Evolutionary conservation across 208 protist species (phyloP).

Genomic region (Acanthamoeba lenticulata): DNA sequence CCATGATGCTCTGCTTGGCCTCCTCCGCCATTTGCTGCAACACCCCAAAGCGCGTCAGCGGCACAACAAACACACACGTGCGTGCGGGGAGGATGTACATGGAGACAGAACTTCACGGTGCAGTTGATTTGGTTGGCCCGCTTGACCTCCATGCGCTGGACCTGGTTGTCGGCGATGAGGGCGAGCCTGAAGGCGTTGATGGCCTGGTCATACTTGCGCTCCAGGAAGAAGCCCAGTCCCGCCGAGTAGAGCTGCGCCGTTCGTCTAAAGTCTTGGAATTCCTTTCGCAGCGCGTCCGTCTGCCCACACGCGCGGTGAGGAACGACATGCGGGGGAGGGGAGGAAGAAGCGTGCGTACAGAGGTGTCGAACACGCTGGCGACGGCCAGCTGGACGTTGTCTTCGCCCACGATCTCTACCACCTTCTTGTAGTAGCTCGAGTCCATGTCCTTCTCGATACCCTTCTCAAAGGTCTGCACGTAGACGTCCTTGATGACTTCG

Average conservation of each 20-base stretch:
- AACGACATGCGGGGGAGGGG: background rate
- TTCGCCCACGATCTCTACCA: conserved; percentile 14
- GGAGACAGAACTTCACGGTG: conserved; percentile 21
- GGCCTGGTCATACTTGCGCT: background rate
- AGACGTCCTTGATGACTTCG: conserved; percentile 56
- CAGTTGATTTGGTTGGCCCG: background rate
- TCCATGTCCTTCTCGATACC: conserved; percentile 43
- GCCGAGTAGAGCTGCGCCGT: conserved; percentile 36
- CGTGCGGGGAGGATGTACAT: background rate
- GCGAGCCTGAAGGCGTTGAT: conserved; percentile 28
- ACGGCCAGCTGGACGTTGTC: background rate
- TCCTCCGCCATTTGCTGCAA: background rate
- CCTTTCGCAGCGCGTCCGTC: background rate
- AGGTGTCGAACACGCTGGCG: background rate
- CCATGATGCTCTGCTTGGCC: background rate
- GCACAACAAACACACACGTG: too few relatives aligned
- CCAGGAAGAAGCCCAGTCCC: conserved; percentile 20
- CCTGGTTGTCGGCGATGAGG: background rate
- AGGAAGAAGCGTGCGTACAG: background rate
- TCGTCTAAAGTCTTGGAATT: conserved; percentile 19
- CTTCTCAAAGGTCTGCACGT: conserved; percentile 37
- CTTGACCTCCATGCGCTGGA: conserved; percentile 25
- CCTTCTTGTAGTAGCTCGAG: conserved; percentile 56
- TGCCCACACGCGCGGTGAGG: background rate
- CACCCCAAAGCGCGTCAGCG: background rate